Conservation (phyloP, 768 basidiomycete genomes). For the Leucocoprinus birnbaumii region DNA sequence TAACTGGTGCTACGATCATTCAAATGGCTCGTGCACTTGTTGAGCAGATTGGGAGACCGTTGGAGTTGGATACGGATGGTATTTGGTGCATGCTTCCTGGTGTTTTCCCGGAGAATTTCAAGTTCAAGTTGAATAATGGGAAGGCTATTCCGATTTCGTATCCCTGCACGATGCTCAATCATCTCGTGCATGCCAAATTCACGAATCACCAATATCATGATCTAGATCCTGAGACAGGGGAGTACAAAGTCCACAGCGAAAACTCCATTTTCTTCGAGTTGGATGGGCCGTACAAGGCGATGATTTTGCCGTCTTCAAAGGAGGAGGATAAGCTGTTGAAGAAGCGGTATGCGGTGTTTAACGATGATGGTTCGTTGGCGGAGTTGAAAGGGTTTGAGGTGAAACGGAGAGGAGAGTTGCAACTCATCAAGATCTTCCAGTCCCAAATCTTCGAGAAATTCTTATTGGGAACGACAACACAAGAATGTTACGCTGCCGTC, state of each 20-base stretch:
- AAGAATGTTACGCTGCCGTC: conserved; percentile 94
- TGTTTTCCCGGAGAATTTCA: conserved; percentile 97
- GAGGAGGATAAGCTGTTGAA: conserved; percentile 98
- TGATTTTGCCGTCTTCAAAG: conserved; percentile 98
- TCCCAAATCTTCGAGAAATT: conserved; percentile 98
- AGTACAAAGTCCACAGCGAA: conserved; percentile 85
- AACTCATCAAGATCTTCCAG: conserved; percentile 99
- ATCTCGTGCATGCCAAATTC: conserved; percentile 92
- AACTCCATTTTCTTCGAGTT: conserved; percentile 99
- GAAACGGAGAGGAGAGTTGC: conserved; percentile 94
- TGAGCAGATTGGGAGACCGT: conserved; percentile 94
- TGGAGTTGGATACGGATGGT: conserved; percentile 97
- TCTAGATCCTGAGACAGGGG: conserved; percentile 78
- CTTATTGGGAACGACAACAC: conserved; percentile 86
- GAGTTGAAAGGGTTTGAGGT: conserved; percentile 99
- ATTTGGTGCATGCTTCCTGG: conserved; percentile 99
- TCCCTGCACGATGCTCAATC: conserved; percentile 99
- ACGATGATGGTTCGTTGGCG: conserved; percentile 95
- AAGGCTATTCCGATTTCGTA: conserved; percentile 91
- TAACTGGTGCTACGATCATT: conserved; percentile 96
- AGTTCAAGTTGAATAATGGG: conserved; percentile 85
- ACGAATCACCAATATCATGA: conserved; percentile 99
- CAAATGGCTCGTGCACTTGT: conserved; percentile 98
- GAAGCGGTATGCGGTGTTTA: conserved; percentile 99
- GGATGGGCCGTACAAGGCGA: conserved; percentile 97